Evolutionary conservation across 2,329 filamentous ascomycete species (phyloP), one percentile per base, ranked within the genome.

Genomic region (Exophiala lecanii-corni): DNA sequence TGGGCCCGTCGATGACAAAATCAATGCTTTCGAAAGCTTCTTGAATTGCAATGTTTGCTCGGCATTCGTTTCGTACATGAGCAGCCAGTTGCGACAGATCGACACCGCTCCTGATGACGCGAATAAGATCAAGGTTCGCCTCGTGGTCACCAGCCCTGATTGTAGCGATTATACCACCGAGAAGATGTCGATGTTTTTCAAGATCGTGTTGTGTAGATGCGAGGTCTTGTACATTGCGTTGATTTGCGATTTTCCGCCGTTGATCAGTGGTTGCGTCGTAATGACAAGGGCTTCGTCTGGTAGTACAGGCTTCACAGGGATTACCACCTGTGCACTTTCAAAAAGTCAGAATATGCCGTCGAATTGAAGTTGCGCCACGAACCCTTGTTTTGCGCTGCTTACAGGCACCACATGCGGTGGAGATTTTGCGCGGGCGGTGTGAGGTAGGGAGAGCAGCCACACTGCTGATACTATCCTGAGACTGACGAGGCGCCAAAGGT

Each of bases 21-120:
- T 53, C 40, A 32, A 56, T 55, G 23, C 41, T 20, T 3, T 47
- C 45, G 31, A 46, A 56, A 3, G 48, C 50, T 15, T 49, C 39
- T 28, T 56, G 47, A 34, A 53, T 51, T 6, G 42, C 38, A 18
- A 47, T 16, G 26, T 52, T 54, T 4, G 52, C 18, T 17, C 52
- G 43, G 36, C 50, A 49, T 30, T 54, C 52, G 36, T 56, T 56
- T 31, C 52, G 36, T 5, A 56, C 54, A 38, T 56, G 47, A 21
- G 52, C 52, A 7, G 52, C 54, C 9, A 56, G 36, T 41, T 54
- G 51, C 12, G 54, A 53, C 3, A 56, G 43, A 26, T 52, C 76
- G 28, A 56, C 45, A 12, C 39, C 46, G 5, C 43, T 51, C 9
- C 50, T 47, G 13, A 56, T 54, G 18, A 50, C 41, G 9, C 42